Base-by-base conservation (phyloP, 768 basidiomycete genomes). In the Gyrodon lividus region DNA sequence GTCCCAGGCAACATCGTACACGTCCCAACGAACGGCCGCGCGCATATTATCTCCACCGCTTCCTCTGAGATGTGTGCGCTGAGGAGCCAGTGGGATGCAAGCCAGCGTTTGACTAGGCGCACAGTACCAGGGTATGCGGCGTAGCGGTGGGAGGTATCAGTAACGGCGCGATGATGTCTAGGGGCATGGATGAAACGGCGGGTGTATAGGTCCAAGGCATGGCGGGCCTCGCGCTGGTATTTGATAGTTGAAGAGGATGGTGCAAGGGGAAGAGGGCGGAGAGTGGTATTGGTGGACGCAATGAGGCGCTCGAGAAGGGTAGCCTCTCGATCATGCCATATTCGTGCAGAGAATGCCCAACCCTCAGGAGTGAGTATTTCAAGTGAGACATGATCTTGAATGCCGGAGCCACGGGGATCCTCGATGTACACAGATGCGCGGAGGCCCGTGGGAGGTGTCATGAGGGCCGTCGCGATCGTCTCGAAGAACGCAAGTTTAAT, bases 401-500 rank as follows among this genome's bases (percentile, higher is more conserved):
- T 80, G 12, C 80, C 78, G 0, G 80, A 80, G 3, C 70, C 69
- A 1, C 70, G 62, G 3, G 77, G 75, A 46, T 78, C 76, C 20
- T 81, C 78, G 20, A 86, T 70, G 2, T 84, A 83, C 17, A 93
- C 82, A 5, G 63, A 60, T 0, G 85, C 87, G 16, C 65, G 76
- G 4, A 86, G 67, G 7, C 82, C 83, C 0, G 74, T 51, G 1
- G 78, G 70, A 1, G 74, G 62, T 9, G 69, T 65, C 79, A 83
- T 82, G 42, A 97, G 74, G 1, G 77, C 75, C 17, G 75, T 72
- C 1, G 87, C 92, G 6, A 98, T 76, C 35, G 83, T 81, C 63
- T 93, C 90, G 54, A 98, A 82, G 65, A 98, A 88, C 0, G 95
- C 96, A 1, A 96, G 74, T 67, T 98, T 98, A 69, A 93, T 86